Evolutionary conservation across 352 stramenopile genomes (phyloP), one percentile per base, ranked within the genome.

Genomic region (Vaucheria bursata): DNA sequence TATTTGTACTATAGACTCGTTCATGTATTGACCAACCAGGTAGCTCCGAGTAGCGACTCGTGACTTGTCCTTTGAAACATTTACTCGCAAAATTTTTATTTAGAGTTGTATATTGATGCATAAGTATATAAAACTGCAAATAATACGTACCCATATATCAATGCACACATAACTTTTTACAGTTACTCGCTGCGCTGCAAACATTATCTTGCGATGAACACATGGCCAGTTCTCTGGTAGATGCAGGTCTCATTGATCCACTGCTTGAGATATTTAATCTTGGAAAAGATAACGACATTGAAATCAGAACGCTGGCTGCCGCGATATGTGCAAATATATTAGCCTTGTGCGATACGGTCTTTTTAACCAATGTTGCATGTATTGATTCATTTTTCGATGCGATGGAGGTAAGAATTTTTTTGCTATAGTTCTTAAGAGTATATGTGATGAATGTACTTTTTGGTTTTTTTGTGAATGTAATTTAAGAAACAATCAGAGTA

Each of bases 161-260:
- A n/a, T 39, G 34, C 12, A 12, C 36, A 4, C 40, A 5, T 18
- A 5, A 6, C 49, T 33, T 38, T 65, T 73, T 38, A 34, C 72
- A 7, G 68, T 32, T 84, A 18, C 34, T 36, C 32, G 79, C 76
- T 70, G 69, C 53, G 31, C 64, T 85, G 37, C 79, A 85, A 67
- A 85, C 79, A 7, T 67, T 85, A 25, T 82, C 64, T 35, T 84
- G 77, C 33, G 79, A 85, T 34, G 74, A 82, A 38, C 31, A 53
- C 8, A 79, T 52, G 3, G 74, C 76, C 29, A 18, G 65, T 12
- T 53, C 78, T 33, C 67, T 83, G 29, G 74, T 83, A 31, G 34
- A 81, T 71, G 76, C 65, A 25, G 76, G 76, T 12, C 50, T 32
- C 8, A 66, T 81, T 25, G 76, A 12, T 12, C 52, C 76, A 34